A percentile compares a stretch with the other conserved stretches of the same genome.
phyloP scores from a whole-genome alignment of 2,329 filamentous ascomycete genomes.

The Aspergillus caelatus region DNA sequence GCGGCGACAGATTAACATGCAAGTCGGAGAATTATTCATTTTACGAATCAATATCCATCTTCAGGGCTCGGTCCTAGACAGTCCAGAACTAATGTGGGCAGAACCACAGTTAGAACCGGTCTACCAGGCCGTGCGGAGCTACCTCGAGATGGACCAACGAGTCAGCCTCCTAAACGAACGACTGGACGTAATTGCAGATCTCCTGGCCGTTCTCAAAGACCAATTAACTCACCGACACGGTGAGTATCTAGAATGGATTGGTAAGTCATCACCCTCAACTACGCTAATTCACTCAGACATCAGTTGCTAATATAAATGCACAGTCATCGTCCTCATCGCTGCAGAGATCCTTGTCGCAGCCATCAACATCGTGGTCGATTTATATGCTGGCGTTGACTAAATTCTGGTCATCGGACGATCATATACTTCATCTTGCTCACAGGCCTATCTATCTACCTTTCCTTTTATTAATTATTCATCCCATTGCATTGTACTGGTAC shows the following conservation, averaged over 20 bases:
- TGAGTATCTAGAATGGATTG: slow-evolving; percentile 87
- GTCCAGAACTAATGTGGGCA: slow-evolving; percentile 96
- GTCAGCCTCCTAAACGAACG: slow-evolving; percentile 87
- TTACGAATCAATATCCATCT: slow-evolving; percentile 97
- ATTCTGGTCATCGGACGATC: neutral
- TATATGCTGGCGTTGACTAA: slow-evolving; percentile 72
- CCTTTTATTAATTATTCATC: slow-evolving; percentile 8
- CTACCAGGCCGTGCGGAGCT: slow-evolving; percentile 91
- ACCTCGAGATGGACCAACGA: slow-evolving; percentile 97
- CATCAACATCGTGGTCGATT: slow-evolving; percentile 92
- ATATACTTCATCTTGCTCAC: neutral
- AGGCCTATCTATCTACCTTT: neutral
- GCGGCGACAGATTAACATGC: slow-evolving; percentile 95
- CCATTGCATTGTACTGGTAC: slow-evolving; percentile 9
- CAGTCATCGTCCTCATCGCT: slow-evolving; percentile 92
- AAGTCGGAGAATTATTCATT: slow-evolving; percentile 98
- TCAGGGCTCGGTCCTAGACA: slow-evolving; percentile 94
- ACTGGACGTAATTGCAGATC: slow-evolving; percentile 87
- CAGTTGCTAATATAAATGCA: slow-evolving; percentile 18
- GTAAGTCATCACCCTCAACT: slow-evolving; percentile 55
- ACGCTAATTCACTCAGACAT: neutral
- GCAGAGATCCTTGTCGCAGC: slow-evolving; percentile 91
- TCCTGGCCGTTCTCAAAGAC: slow-evolving; percentile 91
- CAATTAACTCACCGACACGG: slow-evolving; percentile 92
- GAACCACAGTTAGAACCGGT: slow-evolving; percentile 96